Conservation (phyloP, 2,329 filamentous ascomycete species). For the Aphanocladium album region DNA sequence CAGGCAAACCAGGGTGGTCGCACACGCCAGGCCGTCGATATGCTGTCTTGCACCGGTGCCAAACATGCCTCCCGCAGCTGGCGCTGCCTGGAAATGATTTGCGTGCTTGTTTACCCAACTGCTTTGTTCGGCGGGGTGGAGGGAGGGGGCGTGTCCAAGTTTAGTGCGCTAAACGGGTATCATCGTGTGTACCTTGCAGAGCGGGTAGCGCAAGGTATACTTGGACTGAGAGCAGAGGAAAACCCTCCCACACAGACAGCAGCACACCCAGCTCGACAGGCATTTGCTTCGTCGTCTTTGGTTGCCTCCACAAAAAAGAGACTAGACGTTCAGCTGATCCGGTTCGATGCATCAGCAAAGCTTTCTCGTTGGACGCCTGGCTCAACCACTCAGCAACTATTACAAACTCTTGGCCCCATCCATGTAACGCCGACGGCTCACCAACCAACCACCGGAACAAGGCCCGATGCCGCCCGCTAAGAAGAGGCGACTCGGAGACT, state of each 20-base stretch:
- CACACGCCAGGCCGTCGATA: not conserved
- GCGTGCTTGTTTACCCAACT: not conserved
- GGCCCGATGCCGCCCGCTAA: conserved; percentile 12
- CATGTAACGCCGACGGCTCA: conserved; percentile 9
- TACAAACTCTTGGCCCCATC: not conserved
- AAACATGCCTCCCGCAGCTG: not conserved
- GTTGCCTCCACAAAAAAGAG: conserved; percentile 10
- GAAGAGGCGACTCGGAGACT: not conserved
- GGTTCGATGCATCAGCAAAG: conserved; percentile 5
- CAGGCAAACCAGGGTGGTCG: not conserved
- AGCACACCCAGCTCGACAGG: conserved; percentile 6
- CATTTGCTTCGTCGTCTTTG: not conserved
- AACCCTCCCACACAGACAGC: not conserved
- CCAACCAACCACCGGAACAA: conserved; percentile 14
- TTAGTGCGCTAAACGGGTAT: conserved; percentile 1
- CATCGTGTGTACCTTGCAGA: conserved; percentile 11
- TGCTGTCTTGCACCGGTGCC: not conserved
- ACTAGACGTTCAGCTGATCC: conserved; percentile 12
- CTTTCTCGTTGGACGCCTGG: not conserved
- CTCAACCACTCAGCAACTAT: conserved; percentile 1
- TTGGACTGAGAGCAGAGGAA: too few species aligned
- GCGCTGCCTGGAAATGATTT: not conserved
- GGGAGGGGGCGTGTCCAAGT: not conserved
- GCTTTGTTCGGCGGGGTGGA: not conserved
- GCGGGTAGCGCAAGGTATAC: conserved; percentile 4